Conservation (phyloP, 495 filamentous ascomycete genomes). For the Staphylotrichum longicolle region DNA sequence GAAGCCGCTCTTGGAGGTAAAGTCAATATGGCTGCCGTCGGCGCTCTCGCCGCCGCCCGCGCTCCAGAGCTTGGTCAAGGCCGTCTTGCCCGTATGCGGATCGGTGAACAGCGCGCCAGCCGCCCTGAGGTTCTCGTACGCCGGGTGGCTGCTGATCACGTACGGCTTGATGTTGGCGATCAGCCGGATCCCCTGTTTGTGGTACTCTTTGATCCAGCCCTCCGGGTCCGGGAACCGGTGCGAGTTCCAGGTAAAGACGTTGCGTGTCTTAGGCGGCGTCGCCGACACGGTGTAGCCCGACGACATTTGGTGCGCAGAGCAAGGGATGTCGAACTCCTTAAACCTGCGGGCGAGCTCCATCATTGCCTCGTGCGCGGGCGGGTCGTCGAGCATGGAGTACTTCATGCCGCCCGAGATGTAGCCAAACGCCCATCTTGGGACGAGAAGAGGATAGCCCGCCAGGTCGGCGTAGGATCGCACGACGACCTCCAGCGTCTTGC, state of each 20-base stretch:
- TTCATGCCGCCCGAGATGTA: constrained; percentile 48
- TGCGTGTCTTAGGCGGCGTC: constrained; percentile 61
- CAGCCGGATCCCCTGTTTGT: constrained; percentile 60
- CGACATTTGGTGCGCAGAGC: constrained; percentile 68
- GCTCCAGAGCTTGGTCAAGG: constrained; percentile 63
- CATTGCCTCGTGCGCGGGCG: constrained; percentile 67
- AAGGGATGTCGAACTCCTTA: constrained; percentile 64
- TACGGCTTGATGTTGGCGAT: constrained; percentile 73
- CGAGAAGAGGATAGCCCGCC: constrained; percentile 61
- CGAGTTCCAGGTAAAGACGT: constrained; percentile 69
- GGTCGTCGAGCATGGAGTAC: constrained; percentile 11
- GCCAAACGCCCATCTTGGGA: constrained; percentile 55
- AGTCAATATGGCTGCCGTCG: constrained; percentile 68
- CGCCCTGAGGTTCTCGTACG: constrained; percentile 55
- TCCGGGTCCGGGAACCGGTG: constrained; percentile 65
- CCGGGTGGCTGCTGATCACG: constrained; percentile 61
- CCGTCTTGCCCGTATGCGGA: constrained; percentile 50
- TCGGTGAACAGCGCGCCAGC: constrained; percentile 60
- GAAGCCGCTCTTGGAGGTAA: constrained; percentile 58
- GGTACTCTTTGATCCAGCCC: constrained; percentile 58
- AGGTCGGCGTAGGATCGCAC: constrained; percentile 63
- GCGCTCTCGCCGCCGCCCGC: constrained; percentile 65
- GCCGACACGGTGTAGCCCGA: constrained; percentile 69
- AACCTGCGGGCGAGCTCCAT: constrained; percentile 41
- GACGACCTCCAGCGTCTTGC: constrained; percentile 61